Evolutionary conservation across 306 rosid genomes (phyloP).

Genomic region (Arachis hypogaea): DNA sequence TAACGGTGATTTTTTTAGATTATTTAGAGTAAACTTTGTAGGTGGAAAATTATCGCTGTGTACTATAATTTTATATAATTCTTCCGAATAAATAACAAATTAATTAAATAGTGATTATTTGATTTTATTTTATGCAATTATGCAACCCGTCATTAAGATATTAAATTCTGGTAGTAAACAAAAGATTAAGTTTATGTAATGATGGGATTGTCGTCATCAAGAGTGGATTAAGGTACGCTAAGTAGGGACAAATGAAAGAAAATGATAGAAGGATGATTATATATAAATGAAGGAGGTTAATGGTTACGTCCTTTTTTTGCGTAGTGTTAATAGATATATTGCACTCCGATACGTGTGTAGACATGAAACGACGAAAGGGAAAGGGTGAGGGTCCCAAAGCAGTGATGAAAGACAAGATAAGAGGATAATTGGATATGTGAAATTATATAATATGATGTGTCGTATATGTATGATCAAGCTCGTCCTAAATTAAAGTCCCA

Average conservation of each 20-base stretch:
- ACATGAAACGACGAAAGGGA: slow-evolving; percentile 33
- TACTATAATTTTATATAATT: too few relatives aligned
- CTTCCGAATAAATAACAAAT: too few relatives aligned
- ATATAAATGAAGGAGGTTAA: background rate
- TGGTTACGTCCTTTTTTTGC: background rate
- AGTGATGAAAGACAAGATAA: slow-evolving; percentile 6
- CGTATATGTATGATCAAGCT: background rate
- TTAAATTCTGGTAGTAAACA: too few relatives aligned
- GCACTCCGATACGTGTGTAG: slow-evolving; percentile 29
- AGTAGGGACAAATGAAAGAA: background rate
- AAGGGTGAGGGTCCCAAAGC: background rate
- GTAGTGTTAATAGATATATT: too few relatives aligned
- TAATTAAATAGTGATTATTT: too few relatives aligned
- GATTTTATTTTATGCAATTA: too few relatives aligned
- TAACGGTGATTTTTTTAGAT: too few relatives aligned
- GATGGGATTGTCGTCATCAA: background rate
- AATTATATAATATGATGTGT: background rate
- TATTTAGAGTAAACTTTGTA: too few relatives aligned
- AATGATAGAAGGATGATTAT: background rate
- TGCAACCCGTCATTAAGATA: too few relatives aligned
- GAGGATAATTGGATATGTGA: slow-evolving; percentile 20
- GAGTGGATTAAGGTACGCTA: background rate
- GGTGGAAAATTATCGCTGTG: too few relatives aligned
- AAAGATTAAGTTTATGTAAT: background rate
- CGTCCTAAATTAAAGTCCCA: slow-evolving; percentile 39